Base-by-base conservation (phyloP, 495 filamentous ascomycete genomes). In the Glarea lozoyensis region DNA sequence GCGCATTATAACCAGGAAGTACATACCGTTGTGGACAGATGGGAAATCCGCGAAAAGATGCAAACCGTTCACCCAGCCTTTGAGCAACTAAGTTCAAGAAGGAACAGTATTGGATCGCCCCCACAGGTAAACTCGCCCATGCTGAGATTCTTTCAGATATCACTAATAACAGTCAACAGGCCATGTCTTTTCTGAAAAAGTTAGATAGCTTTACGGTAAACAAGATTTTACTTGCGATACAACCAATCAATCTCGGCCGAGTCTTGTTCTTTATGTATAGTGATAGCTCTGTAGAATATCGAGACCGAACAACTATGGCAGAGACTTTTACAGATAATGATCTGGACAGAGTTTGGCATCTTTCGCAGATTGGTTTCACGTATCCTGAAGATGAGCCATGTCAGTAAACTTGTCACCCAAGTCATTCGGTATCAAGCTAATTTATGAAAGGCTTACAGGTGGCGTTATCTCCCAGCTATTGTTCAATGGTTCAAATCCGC, bases 221-320 rank as follows among this genome's bases (percentile, higher is more conserved):
- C 35, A 85, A 81, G 46, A 64, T 83, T 37, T 60, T 88, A n/a
- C 56, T 90, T n/a, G 73, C 72, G 0, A 64, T 88, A 11, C 72
- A 79, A 29, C 60, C 75, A 6, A 62, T 82, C 11, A 79, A 84
- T 54, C 73, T 79, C 32, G 78, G 79, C 29, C 84, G 73, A 38
- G 66, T 81, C 7, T 48, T 93, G 2, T 81, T 78, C 33, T 63
- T 93, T 40, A 70, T 69, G 10, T 81, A 81, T 40, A 82, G 81
- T 49, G 87, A 92, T 52, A 84, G 86, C 12, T 81, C 80, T 0
- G 66, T 89, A 20, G 73, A 87, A 38, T 86, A 88, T 57, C 78
- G 86, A 36, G 80, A 92, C 45, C 73, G 84, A 10, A 64, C 68
- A 40, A 83, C 77, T 3, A 78, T 92, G 78, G 60, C 69, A 1